These are phyloP conservation scores for Phytophthora palmivora DNA, from an alignment of 352 stramenopile genomes.

Conservation along the genomic window DNA sequence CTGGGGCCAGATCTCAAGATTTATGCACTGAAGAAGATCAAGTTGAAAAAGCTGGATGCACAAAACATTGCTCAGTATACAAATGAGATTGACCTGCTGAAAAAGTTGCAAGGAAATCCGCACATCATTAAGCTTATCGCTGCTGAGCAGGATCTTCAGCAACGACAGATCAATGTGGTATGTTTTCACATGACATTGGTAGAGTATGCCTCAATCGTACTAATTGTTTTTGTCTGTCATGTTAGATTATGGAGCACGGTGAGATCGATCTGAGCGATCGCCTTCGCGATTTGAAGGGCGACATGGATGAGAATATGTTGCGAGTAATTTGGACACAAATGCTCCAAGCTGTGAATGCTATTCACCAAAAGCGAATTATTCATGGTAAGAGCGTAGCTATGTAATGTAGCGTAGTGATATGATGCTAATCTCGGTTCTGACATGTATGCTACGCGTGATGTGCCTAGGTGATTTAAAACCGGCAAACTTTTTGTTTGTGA, in stretches of 20 bases:
- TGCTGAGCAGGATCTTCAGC: constrained; percentile 91
- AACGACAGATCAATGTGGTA: constrained; percentile 80
- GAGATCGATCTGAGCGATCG: constrained; percentile 97
- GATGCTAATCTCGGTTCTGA: constrained; percentile 7
- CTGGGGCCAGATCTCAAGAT: constrained; percentile 93
- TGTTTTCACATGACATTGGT: not conserved
- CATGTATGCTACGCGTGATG: constrained; percentile 7
- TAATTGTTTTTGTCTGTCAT: not conserved
- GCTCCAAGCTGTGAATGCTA: constrained; percentile 96
- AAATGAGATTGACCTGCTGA: constrained; percentile 97
- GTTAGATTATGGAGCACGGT: constrained; percentile 96
- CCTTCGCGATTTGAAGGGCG: constrained; percentile 80
- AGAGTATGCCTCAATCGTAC: not conserved
- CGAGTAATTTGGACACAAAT: constrained; percentile 99
- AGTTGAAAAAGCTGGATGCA: constrained; percentile 92
- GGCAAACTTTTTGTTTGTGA: constrained; percentile 98
- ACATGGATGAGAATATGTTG: constrained; percentile 97
- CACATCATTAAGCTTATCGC: constrained; percentile 97
- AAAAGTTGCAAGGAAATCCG: constrained; percentile 93
- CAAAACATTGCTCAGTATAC: constrained; percentile 95
- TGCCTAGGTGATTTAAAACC: constrained; percentile 92
- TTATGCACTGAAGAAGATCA: constrained; percentile 98
- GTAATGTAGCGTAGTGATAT: not conserved
- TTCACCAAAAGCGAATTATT: constrained; percentile 97
- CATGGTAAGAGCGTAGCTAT: constrained; percentile 47